Percentiles rank a stretch among this genome's conserved stretches.
phyloP scores from a whole-genome alignment of 2,329 filamentous ascomycete genomes.

The Ophiostoma tasmaniense region DNA sequence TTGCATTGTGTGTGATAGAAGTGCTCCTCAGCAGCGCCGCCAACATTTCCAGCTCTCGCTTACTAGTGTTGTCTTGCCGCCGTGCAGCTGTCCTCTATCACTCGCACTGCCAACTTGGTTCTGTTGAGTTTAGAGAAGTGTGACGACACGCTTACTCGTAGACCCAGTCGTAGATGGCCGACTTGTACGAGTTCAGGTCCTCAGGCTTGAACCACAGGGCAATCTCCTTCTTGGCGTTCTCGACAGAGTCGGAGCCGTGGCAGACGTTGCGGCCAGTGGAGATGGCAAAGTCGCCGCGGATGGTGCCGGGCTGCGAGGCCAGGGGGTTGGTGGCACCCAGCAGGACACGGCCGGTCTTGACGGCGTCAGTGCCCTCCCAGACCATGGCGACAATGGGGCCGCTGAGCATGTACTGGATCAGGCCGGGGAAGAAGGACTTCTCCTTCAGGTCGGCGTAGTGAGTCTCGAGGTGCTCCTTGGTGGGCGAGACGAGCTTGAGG shows the following conservation, averaged over 20 bases:
- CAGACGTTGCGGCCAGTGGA: slow-evolving; percentile 97
- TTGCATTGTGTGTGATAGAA: slow-evolving; percentile 6
- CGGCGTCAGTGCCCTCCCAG: slow-evolving; percentile 97
- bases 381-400: slow-evolving; percentile 99
- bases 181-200: slow-evolving; percentile 80
- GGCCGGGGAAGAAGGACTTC: slow-evolving; percentile 95
- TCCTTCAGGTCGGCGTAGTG: slow-evolving; percentile 89
- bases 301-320: slow-evolving; percentile 89
- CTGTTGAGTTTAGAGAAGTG: neutral
- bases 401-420: slow-evolving; percentile 91
- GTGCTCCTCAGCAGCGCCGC: neutral
- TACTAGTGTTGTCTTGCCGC: slow-evolving; percentile 5
- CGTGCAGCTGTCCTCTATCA: neutral
- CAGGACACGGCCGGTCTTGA: slow-evolving; percentile 94
- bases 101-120: neutral
- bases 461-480: slow-evolving; percentile 93
- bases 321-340: slow-evolving; percentile 99
- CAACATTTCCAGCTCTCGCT: slow-evolving; percentile 3
- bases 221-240: slow-evolving; percentile 99
- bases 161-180: slow-evolving; percentile 81
- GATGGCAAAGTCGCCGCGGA: slow-evolving; percentile 84
- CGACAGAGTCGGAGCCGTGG: slow-evolving; percentile 98
- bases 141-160: slow-evolving; percentile 55
- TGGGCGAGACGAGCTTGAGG: slow-evolving; percentile 86
- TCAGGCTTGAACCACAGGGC: slow-evolving; percentile 92